Evolutionary conservation across 2,329 filamentous ascomycete genomes (phyloP), one percentile per base, ranked within the genome.

Genomic region (Talaromyces sp.): DNA sequence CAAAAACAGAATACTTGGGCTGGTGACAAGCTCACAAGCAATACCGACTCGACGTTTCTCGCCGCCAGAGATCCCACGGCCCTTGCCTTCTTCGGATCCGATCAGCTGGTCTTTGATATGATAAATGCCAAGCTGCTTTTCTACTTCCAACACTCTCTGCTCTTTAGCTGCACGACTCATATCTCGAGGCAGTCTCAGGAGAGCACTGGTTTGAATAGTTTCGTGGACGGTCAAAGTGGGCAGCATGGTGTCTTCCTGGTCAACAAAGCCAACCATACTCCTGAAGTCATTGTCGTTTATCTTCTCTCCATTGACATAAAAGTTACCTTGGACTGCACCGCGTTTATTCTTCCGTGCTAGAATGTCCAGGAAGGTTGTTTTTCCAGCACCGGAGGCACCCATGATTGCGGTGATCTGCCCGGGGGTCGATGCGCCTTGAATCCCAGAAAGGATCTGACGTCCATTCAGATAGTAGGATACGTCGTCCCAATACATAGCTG

Each of bases 391-490:
- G 0, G 94, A 99, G 7, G 94, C 93, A 51, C 94, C 94, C 93
- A 99, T 99, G 65, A 99, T 96, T 8, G 94, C 94, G 61, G 93
- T 90, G 7, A 97, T 85, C 70, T 99, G 91, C n/a, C 95, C 95
- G 2, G 93, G 91, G 62, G 89, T 88, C n/a, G 93, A 92, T 37
- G 91, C 86, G 42, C 94, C 94, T 60, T 88, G 86, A 30, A 99
- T 88, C 13, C 83, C 85, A 14, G 82, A 82, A 2, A 99, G 79
- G 42, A 99, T 97, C 47, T 89, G 82, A 73, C 90, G 97, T 35
- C 91, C 91, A 60, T 95, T 96, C 33, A 99, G 80, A 19, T 82
- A 81, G 69, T 99, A 99, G 0, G 86, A 85, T 3, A 99, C 88
- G 54, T 95, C 88, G 52, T 95, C 86, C 64, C 97, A 99, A 60